A percentile compares a stretch with the other conserved stretches of the same genome.
Evolutionary conservation across 2,329 filamentous ascomycete species (phyloP).

Genomic region (Chalara sp.): DNA sequence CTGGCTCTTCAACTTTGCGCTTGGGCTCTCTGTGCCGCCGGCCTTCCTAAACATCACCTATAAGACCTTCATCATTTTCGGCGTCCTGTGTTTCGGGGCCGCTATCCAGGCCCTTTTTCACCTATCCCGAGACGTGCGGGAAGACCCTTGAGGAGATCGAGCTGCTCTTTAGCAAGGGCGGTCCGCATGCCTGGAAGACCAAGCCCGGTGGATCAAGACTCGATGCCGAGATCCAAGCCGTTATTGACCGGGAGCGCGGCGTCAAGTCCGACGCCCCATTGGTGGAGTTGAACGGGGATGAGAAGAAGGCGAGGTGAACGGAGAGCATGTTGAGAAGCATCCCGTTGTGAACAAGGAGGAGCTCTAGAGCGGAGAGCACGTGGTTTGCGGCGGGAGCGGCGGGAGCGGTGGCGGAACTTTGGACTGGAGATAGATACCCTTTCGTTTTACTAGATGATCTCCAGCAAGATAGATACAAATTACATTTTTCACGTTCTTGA

Average conservation of each 20-base stretch:
- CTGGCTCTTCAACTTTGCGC: conserved; percentile 53
- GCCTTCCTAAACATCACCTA: conserved; percentile 52
- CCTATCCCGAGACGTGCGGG: conserved; percentile 28
- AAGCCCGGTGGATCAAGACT: conserved; percentile 11
- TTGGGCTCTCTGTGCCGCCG: conserved; percentile 51
- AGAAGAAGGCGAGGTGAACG: neutral
- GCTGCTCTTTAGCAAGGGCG: conserved; percentile 20
- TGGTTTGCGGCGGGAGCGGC: too few species aligned
- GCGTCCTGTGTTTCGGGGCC: conserved; percentile 37
- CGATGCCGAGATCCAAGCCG: conserved; percentile 12
- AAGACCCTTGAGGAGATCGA: conserved; percentile 30
- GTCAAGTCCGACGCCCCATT: neutral
- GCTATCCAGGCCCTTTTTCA: conserved; percentile 24
- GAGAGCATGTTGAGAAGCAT: neutral
- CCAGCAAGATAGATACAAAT: too few species aligned
- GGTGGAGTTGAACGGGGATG: neutral
- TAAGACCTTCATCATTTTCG: conserved; percentile 45
- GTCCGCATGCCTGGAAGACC: conserved; percentile 18
- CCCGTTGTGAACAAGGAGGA: too few species aligned
- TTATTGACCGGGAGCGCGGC: conserved; percentile 5
- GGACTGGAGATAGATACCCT: too few species aligned
- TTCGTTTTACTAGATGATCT: too few species aligned
- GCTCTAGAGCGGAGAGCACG: too few species aligned
- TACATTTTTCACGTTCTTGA: too few species aligned
- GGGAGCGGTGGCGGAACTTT: too few species aligned